phyloP scores from a whole-genome alignment of 2,329 filamentous ascomycete species.

The Aspergillus neotritici region DNA sequence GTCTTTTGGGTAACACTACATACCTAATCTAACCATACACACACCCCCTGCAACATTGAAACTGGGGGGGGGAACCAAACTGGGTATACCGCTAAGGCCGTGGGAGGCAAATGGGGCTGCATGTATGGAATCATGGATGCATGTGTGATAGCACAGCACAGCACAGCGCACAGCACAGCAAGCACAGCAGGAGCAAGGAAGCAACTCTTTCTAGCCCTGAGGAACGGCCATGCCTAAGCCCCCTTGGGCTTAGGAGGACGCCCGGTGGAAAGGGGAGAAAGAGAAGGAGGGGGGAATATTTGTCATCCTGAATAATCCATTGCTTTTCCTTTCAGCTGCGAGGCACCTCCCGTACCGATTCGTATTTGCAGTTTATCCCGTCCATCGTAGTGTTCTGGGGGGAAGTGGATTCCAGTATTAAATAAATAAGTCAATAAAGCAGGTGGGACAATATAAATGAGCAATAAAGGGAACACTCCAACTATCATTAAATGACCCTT shows the following conservation, averaged over 20 bases:
- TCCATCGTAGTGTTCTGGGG: too few relatives aligned
- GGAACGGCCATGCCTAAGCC: constrained; percentile 11
- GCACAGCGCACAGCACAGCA: not conserved
- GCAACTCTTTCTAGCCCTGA: constrained; percentile 6
- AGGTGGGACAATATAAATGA: not conserved
- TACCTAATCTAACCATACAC: too few relatives aligned
- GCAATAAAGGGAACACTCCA: constrained; percentile 16
- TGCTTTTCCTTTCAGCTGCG: not conserved
- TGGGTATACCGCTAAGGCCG: too few relatives aligned
- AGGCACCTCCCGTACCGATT: not conserved
- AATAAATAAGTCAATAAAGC: not conserved
- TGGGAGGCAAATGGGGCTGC: too few relatives aligned
- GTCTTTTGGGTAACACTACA: too few relatives aligned
- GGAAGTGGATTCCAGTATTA: not conserved
- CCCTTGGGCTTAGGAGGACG: constrained; percentile 3
- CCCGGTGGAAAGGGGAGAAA: not conserved
- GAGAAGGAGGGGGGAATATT: constrained; percentile 2
- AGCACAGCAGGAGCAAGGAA: constrained; percentile 11
- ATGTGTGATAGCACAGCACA: too few relatives aligned
- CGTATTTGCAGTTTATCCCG: not conserved
- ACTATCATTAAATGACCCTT: constrained; percentile 12
- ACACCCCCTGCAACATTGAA: too few relatives aligned
- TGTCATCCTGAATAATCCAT: not conserved
- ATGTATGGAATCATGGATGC: too few relatives aligned
- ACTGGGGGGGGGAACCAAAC: too few relatives aligned